Evolutionary conservation across 2,329 filamentous ascomycete species (phyloP), one percentile per base, ranked within the genome.

Genomic region (Cylindrodendrum hubeiense): DNA sequence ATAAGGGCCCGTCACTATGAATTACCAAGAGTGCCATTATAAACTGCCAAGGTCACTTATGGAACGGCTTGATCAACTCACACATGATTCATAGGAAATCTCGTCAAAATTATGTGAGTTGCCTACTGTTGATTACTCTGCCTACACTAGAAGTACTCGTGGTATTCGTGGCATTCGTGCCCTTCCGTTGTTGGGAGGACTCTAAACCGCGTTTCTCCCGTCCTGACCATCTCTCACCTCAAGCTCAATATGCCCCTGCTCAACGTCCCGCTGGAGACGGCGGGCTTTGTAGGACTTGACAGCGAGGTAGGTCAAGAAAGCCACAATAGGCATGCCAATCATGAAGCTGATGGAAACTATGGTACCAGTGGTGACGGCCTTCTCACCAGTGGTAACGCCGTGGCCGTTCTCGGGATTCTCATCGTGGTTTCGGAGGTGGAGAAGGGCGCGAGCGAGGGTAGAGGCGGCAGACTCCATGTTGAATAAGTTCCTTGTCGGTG

Each of bases 301-400:
- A 8, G 33, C 50, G 7, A 49, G 33, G n/a, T 26, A 44, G 5
- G 58, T 12, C 2, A 61, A 26, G 5, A 63, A 60, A 56, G 60
- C 55, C 19, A 71, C 8, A 24, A 65, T 51, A 5, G 63, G 66
- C 2, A 46, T 4, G 15, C 33, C 24, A 34, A 46, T 46, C 49
- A 59, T 49, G 3, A 72, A 49, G 21, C 22, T 34, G 21, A 33
- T 43, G n/a, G n/a, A n/a, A n/a, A n/a, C n/a, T n/a, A n/a, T n/a
- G n/a, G n/a, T n/a, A n/a, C n/a, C n/a, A n/a, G n/a, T n/a, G n/a
- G 57, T 63, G 19, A 56, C 12, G 34, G 30, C 21, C 5, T 46
- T 44, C 19, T 69, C 46, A 12, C 44, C 24, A 2, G 30, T 34
- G n/a, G 56, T 66, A 15, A 13, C 12, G 4, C 39, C 26, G 5